These are phyloP conservation scores for Fraxinus floribunda DNA, from an alignment of 305 asterid genomes.

Conservation along the genomic window DNA sequence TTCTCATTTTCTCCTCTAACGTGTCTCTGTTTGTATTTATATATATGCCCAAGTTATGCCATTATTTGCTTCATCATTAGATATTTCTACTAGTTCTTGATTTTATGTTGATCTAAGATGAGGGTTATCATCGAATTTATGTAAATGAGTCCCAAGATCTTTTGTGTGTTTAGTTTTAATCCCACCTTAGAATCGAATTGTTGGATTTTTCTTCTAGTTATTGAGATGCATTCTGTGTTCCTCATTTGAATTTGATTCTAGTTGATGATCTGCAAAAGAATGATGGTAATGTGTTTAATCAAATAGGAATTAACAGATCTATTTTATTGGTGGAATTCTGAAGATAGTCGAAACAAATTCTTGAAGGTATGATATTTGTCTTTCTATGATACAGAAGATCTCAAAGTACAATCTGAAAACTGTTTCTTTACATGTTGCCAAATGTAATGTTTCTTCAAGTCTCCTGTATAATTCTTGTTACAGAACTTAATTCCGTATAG, in stretches of 20 bases:
- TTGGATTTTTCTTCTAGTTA: background rate
- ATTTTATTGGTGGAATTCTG: background rate
- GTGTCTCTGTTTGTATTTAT: background rate
- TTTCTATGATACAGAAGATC: background rate
- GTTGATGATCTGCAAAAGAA: background rate
- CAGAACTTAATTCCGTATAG: background rate
- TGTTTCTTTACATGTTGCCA: background rate
- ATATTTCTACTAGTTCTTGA: background rate
- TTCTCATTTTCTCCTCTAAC: background rate
- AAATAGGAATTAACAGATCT: background rate
- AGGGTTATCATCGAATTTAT: background rate
- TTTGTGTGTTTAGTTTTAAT: background rate
- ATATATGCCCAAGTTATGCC: background rate
- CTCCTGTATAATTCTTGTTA: background rate
- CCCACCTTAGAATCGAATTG: background rate
- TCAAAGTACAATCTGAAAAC: background rate
- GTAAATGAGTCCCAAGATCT: background rate
- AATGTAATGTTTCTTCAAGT: background rate
- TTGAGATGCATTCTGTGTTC: background rate
- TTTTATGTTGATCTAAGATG: background rate
- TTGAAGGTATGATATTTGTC: background rate
- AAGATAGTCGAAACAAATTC: background rate
- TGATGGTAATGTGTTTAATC: background rate
- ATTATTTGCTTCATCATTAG: background rate
- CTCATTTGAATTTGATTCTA: background rate